Evolutionary conservation across 331 rosid genomes (phyloP).

Genomic region (Acacia pycnantha): DNA sequence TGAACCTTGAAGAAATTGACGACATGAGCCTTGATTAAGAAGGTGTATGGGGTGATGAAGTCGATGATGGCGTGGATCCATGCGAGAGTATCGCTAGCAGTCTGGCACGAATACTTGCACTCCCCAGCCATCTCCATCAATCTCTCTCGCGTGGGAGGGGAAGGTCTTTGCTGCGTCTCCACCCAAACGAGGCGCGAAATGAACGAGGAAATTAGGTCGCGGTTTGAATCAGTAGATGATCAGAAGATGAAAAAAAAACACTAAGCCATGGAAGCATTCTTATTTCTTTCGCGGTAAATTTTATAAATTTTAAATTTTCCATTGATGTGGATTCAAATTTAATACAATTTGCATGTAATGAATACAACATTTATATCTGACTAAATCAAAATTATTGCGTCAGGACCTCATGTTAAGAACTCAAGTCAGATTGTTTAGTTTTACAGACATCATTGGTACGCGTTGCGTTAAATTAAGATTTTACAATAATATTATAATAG

Average conservation of each 20-base stretch:
- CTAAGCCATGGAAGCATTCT: neutral
- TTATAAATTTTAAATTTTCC: neutral
- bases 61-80: conserved; percentile 80
- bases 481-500: neutral
- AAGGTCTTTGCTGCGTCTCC: neutral
- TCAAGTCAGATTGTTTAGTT: neutral
- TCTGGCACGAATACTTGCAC: conserved; percentile 58
- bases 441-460: neutral
- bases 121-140: conserved; percentile 14
- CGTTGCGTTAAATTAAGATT: neutral
- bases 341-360: neutral
- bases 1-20: conserved; percentile 81
- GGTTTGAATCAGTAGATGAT: neutral
- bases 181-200: neutral
- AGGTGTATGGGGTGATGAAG: conserved; percentile 56
- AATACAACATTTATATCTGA: too few relatives aligned
- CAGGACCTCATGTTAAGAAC: neutral
- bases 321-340: neutral
- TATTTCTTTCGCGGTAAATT: neutral
- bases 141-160: neutral
- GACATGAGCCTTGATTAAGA: conserved; percentile 61
- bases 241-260: neutral
- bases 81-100: conserved; percentile 44
- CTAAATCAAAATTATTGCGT: neutral
- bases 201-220: neutral